Percentiles rank a stretch among this genome's conserved stretches.
Conservation (phyloP, 225 moss, liverwort and hornwort genomes). For the Pseudoscleropodium purum region DNA sequence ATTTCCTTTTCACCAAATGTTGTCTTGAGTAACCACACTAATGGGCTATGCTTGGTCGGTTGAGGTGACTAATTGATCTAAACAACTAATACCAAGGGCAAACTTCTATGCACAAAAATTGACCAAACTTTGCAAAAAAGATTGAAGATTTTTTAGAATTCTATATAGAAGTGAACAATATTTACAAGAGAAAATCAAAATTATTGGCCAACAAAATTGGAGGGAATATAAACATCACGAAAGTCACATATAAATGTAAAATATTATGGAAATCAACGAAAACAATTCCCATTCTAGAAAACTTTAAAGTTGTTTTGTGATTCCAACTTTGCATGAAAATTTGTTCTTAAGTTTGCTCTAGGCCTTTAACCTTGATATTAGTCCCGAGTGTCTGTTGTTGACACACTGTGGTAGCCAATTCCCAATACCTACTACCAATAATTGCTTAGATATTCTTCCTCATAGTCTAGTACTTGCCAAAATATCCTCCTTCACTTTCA, state of each 20-base stretch:
- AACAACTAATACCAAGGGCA: no score
- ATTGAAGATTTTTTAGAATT: not conserved
- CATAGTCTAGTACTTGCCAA: not conserved
- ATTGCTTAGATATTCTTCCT: not conserved
- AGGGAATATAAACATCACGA: no score
- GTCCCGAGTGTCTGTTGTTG: no score
- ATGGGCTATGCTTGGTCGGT: no score
- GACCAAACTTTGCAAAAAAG: not conserved
- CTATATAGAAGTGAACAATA: not conserved
- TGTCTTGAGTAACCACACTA: no score
- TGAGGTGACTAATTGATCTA: no score
- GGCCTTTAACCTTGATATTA: not conserved
- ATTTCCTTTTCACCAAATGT: no score
- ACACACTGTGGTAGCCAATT: no score
- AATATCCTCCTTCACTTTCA: no score
- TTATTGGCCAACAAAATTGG: rapidly evolving
- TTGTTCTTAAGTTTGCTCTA: not conserved
- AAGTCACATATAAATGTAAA: not conserved
- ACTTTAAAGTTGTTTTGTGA: not conserved
- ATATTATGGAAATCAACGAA: rapidly evolving
- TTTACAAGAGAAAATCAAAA: not conserved
- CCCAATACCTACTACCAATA: no score
- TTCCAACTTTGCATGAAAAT: not conserved
- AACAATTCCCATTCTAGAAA: not conserved
- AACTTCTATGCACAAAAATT: not conserved